Percentiles rank a stretch among this genome's conserved stretches.
These are phyloP conservation scores for Aciculosporium take DNA, from an alignment of 2,329 filamentous ascomycete species.

Conservation along the genomic window DNA sequence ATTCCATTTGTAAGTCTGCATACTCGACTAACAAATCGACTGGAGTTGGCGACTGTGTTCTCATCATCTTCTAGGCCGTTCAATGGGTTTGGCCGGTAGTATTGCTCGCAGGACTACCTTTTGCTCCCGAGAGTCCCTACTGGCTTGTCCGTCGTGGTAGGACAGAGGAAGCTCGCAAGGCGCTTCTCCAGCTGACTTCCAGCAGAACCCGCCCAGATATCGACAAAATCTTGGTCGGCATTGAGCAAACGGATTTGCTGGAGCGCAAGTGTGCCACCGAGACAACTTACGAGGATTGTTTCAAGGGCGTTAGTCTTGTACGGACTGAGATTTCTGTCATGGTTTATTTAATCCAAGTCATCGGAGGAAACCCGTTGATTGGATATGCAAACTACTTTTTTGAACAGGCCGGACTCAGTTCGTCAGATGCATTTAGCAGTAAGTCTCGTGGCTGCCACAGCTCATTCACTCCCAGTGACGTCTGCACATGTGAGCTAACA, in stretches of 20 bases:
- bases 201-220: constrained; percentile 10
- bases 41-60: no score
- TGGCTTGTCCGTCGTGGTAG: constrained; percentile 32
- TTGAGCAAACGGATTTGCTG: constrained; percentile 42
- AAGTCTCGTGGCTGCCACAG: neutral
- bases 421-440: constrained; percentile 12
- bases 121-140: constrained; percentile 36
- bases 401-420: constrained; percentile 17
- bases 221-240: constrained; percentile 35
- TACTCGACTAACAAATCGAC: no score
- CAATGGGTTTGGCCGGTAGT: constrained; percentile 36
- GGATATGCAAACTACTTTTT: constrained; percentile 40
- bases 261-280: constrained; percentile 36
- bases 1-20: constrained; percentile 11
- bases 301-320: constrained; percentile 33
- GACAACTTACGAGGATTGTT: constrained; percentile 35
- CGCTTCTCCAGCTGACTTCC: constrained; percentile 30
- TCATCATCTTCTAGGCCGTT: constrained; percentile 18
- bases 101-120: constrained; percentile 29
- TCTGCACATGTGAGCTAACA: neutral
- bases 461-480: neutral
- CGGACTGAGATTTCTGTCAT: constrained; percentile 43
- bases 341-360: constrained; percentile 50
- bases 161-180: constrained; percentile 24
- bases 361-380: constrained; percentile 49